phyloP scores from a whole-genome alignment of 2,329 filamentous ascomycete species.

The Colletotrichum tropicicola region DNA sequence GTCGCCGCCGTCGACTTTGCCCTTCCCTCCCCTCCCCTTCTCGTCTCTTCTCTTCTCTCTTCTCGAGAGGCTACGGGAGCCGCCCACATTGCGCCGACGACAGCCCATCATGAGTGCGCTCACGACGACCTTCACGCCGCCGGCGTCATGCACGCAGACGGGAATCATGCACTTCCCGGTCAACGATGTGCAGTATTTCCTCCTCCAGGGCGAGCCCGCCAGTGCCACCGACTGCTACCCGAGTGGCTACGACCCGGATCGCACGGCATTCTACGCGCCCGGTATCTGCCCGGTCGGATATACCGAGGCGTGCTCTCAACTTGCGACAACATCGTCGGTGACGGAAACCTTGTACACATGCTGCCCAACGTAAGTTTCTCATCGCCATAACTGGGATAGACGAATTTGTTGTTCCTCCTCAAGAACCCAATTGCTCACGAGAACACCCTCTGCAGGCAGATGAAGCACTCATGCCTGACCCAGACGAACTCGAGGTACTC shows the following conservation, averaged over 20 bases:
- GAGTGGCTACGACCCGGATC: background rate
- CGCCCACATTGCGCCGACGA: too few relatives aligned
- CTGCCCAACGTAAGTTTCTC: background rate
- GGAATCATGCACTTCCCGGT: background rate
- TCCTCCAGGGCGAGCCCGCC: background rate
- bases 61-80: background rate
- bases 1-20: background rate
- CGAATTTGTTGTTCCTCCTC: too few relatives aligned
- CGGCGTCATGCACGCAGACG: background rate
- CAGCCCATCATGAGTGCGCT: background rate
- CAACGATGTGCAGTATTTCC: background rate
- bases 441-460: background rate
- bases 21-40: background rate
- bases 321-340: background rate
- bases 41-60: background rate
- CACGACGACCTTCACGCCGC: background rate
- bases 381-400: background rate
- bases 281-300: background rate
- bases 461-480: background rate
- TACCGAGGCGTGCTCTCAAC: background rate
- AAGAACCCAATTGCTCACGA: background rate
- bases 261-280: background rate
- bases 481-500: background rate
- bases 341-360: background rate
- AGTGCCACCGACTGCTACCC: background rate